Base-by-base conservation (phyloP, 331 rosid species). In the Dryas integrifolia region DNA sequence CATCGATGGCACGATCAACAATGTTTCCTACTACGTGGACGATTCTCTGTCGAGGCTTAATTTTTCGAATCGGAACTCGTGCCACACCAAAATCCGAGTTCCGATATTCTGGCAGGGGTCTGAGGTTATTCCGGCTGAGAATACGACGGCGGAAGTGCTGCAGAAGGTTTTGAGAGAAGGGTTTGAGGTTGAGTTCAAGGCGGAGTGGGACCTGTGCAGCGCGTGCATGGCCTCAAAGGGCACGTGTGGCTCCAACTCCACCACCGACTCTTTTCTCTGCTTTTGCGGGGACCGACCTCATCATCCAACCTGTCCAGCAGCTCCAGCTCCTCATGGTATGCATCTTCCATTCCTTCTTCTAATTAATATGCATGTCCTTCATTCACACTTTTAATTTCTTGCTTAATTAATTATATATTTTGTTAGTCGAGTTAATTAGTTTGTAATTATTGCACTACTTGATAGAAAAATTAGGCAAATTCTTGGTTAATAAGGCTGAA, bases 41-140 rank as follows among this genome's bases (percentile, higher is more conserved):
- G 53, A 70, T 4, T 70, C 74, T 3, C 10, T 70, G 0, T 18
- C 65, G n/a, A 55, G 74, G 64, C 1, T 69, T n/a, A 1, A 2
- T 9, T 0, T 0, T 21, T 12, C 0, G 12, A 7, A 21, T 12
- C 7, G 1, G 26, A 0, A 0, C 6, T 0, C 9, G 4, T 69
- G 76, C 63, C 0, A 0, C 5, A 0, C 0, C 0, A 1, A 14
- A 21, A 5, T 69, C 10, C 4, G 5, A 3, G 76, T 79, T 3
- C 76, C 83, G 0, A 55, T 73, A 2, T 7, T 62, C 5, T 10
- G 43, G 72, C 4, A 1, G 10, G 57, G 5, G 4, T 7, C 46
- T 0, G 8, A 21, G 7, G 15, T 0, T 0, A 1, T 11, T 5
- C 11, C 0, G 15, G 26, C 38, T 3, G 0, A 14, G 10, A 24